phyloP scores from a whole-genome alignment of 192 early-diverging fungal species.

The Dispira simplex region DNA sequence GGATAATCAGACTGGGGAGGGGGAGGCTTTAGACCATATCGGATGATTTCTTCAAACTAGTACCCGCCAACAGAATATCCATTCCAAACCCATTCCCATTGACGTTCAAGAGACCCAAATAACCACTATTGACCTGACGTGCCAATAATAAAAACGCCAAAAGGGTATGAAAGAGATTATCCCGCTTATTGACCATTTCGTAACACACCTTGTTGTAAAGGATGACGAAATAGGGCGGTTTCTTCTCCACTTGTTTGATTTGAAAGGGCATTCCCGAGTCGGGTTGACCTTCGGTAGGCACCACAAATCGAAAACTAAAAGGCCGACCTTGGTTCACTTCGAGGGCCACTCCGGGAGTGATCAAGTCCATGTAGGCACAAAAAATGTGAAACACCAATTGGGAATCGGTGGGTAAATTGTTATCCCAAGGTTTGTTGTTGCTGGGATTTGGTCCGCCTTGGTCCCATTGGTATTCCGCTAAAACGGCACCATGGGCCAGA shows the following conservation, averaged over 20 bases:
- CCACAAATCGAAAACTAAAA: constrained; percentile 36
- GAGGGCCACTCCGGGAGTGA: constrained; percentile 25
- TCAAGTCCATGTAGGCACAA: constrained; percentile 38
- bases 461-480: constrained; percentile 24
- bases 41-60: no score
- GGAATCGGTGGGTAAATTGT: constrained; percentile 30
- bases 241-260: constrained; percentile 35
- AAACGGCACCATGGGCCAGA: constrained; percentile 22
- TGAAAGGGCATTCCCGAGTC: constrained; percentile 29
- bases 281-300: constrained; percentile 30
- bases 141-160: constrained; percentile 37
- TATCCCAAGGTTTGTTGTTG: constrained; percentile 13
- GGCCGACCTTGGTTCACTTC: constrained; percentile 27
- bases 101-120: constrained; percentile 36
- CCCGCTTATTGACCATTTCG: constrained; percentile 33
- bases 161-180: constrained; percentile 27
- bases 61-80: not conserved
- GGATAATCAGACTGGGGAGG: no score
- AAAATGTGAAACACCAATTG: constrained; percentile 46
- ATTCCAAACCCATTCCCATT: constrained; percentile 20
- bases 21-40: no score
- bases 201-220: constrained; percentile 34
- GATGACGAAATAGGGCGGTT: constrained; percentile 33
- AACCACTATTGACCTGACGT: constrained; percentile 33
- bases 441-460: constrained; percentile 14